Conservation (phyloP, 2,329 filamentous ascomycete species). For the Fragosphaeria purpurea region DNA sequence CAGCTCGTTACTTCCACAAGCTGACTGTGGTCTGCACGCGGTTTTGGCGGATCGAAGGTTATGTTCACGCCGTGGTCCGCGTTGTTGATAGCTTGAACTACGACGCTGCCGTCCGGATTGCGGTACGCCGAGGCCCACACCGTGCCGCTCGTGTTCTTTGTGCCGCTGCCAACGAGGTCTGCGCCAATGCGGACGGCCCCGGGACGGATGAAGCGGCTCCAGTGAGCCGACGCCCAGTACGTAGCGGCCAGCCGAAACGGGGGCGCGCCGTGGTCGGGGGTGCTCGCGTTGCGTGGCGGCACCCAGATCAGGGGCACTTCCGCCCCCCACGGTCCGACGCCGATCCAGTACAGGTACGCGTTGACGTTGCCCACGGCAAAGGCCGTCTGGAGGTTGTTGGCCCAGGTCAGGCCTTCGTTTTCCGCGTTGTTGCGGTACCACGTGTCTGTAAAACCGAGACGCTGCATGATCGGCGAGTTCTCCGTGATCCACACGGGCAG, state of each 20-base stretch:
- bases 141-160: no score
- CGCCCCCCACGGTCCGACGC: background rate
- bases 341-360: slow-evolving; percentile 35
- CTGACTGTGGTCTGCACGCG: background rate
- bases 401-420: slow-evolving; percentile 39
- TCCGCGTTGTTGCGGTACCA: slow-evolving; percentile 32
- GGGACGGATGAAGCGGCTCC: slow-evolving; percentile 23
- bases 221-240: slow-evolving; percentile 26
- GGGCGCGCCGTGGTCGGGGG: background rate
- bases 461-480: slow-evolving; percentile 5
- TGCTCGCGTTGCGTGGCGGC: background rate
- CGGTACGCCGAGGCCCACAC: background rate
- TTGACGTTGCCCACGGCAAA: slow-evolving; percentile 3
- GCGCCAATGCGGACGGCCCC: slow-evolving; percentile 14
- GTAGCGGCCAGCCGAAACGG: background rate
- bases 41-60: background rate
- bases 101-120: slow-evolving; percentile 1
- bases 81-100: slow-evolving; percentile 2
- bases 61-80: background rate
- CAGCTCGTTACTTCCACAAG: background rate
- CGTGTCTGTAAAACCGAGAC: background rate
- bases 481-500: slow-evolving; percentile 5
- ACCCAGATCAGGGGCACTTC: slow-evolving; percentile 5
- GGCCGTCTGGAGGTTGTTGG: slow-evolving; percentile 13
- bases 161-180: background rate